Evolutionary conservation across 2,329 filamentous ascomycete genomes (phyloP).

Genomic region (Ophiocordyceps australis): DNA sequence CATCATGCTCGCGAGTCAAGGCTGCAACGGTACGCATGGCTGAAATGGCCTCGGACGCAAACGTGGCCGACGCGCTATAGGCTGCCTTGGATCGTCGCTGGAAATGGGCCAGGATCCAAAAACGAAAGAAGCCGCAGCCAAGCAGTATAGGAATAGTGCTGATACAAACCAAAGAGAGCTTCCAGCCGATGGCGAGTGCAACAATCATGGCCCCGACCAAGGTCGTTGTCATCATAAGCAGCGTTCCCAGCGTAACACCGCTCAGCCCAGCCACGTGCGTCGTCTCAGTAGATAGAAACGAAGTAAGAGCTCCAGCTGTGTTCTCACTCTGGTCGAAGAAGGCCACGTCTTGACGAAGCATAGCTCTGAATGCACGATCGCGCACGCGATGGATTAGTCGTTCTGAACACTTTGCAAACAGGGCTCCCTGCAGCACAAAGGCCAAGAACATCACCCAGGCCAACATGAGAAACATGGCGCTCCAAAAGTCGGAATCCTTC

Average conservation of each 20-base stretch:
- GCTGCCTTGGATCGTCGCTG: constrained; percentile 62
- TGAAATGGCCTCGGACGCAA: constrained; percentile 83
- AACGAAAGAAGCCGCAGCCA: constrained; percentile 71
- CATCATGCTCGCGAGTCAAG: constrained; percentile 71
- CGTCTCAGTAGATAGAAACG: constrained; percentile 76
- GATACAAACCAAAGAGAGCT: constrained; percentile 68
- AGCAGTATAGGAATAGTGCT: constrained; percentile 62
- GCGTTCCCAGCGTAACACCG: constrained; percentile 71
- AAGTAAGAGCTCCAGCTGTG: constrained; percentile 72
- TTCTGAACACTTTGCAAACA: constrained; percentile 78
- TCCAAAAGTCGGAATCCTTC: constrained; percentile 68
- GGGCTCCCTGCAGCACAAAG: constrained; percentile 48
- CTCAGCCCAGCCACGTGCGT: constrained; percentile 79
- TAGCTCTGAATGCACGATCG: constrained; percentile 64
- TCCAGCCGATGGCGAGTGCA: constrained; percentile 67
- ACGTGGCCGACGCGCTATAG: constrained; percentile 66
- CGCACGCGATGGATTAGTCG: constrained; percentile 68
- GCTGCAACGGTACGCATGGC: constrained; percentile 88
- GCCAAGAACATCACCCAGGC: constrained; percentile 55
- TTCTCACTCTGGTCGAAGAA: constrained; percentile 89
- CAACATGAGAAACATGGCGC: constrained; percentile 74
- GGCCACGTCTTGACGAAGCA: constrained; percentile 81
- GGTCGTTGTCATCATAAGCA: constrained; percentile 66
- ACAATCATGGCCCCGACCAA: constrained; percentile 56
- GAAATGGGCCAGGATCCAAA: constrained; percentile 68